Conservation (phyloP, 371 early-diverging fungal species). For the Mortierella sp. region DNA sequence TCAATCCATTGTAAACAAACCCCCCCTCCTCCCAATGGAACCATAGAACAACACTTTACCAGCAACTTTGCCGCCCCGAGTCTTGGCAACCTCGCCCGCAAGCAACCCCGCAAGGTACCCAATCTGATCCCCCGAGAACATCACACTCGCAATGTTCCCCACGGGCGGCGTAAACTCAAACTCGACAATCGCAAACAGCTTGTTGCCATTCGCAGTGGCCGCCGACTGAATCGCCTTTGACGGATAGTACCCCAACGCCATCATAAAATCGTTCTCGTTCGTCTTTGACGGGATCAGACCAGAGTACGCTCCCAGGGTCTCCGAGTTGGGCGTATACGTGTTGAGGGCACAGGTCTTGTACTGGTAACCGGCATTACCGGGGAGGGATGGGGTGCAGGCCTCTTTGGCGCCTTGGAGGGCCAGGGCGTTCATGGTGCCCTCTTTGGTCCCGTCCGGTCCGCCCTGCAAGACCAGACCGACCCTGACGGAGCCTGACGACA, state of each 20-base stretch:
- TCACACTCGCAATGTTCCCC: constrained; percentile 50
- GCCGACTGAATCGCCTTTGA: constrained; percentile 51
- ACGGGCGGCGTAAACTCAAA: constrained; percentile 56
- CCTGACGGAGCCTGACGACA: constrained; percentile 9
- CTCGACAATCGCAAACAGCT: constrained; percentile 51
- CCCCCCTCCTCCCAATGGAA: not conserved
- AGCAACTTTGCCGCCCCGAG: constrained; percentile 44
- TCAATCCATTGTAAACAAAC: not conserved
- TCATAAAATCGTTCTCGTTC: constrained; percentile 46
- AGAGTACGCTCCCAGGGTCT: constrained; percentile 40
- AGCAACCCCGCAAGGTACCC: constrained; percentile 54
- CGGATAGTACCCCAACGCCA: constrained; percentile 47
- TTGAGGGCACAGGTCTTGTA: constrained; percentile 35
- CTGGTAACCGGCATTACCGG: constrained; percentile 18
- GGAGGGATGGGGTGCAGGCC: constrained; percentile 25
- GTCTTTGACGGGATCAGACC: constrained; percentile 36
- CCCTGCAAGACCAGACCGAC: constrained; percentile 51
- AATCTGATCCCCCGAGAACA: constrained; percentile 56
- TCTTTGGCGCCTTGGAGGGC: constrained; percentile 49
- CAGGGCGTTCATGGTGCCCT: constrained; percentile 49
- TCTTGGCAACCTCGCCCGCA: constrained; percentile 54
- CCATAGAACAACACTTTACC: constrained; percentile 15
- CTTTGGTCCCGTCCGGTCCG: constrained; percentile 49
- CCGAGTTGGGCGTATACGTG: constrained; percentile 31
- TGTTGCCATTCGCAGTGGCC: constrained; percentile 32